phyloP scores from a whole-genome alignment of 768 basidiomycete genomes.

The Paxillus rubicundulus region DNA sequence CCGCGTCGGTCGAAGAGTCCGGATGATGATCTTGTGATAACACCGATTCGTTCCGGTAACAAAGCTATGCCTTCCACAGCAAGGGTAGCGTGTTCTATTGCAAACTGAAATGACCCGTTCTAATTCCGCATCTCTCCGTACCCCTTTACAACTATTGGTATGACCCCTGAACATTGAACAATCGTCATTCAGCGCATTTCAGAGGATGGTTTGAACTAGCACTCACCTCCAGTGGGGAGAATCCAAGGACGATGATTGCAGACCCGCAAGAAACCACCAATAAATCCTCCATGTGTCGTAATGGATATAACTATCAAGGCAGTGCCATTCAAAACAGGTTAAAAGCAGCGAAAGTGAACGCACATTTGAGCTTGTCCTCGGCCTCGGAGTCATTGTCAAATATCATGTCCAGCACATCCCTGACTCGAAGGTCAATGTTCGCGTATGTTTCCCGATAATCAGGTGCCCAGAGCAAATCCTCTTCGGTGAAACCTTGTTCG shows the following conservation, averaged over 20 bases:
- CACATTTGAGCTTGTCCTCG: slow-evolving; percentile 39
- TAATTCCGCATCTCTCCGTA: slow-evolving; percentile 2
- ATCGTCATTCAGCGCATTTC: not conserved
- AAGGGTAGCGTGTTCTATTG: not conserved
- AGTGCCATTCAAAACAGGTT: no score
- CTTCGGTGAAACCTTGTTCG: slow-evolving; percentile 57
- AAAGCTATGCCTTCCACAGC: no score
- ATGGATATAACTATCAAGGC: slow-evolving; percentile 54
- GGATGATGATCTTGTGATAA: no score
- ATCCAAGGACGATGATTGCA: slow-evolving; percentile 42
- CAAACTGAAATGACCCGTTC: not conserved
- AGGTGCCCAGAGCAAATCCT: slow-evolving; percentile 58
- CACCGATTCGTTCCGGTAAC: no score
- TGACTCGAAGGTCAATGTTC: slow-evolving; percentile 49
- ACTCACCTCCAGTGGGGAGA: slow-evolving; percentile 66
- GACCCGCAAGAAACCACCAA: slow-evolving; percentile 50
- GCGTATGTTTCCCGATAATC: slow-evolving; percentile 48
- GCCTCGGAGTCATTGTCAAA: slow-evolving; percentile 39
- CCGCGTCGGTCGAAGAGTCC: no score
- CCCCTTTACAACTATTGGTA: slow-evolving; percentile 26
- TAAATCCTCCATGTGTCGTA: slow-evolving; percentile 63
- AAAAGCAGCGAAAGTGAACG: slow-evolving; percentile 15
- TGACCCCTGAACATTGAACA: slow-evolving; percentile 14
- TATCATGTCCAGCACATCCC: slow-evolving; percentile 50
- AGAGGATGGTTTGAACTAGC: no score